Percentiles rank a stretch among this genome's conserved stretches.
phyloP scores from a whole-genome alignment of 371 early-diverging fungal species.

The Syncephalis fuscata region DNA sequence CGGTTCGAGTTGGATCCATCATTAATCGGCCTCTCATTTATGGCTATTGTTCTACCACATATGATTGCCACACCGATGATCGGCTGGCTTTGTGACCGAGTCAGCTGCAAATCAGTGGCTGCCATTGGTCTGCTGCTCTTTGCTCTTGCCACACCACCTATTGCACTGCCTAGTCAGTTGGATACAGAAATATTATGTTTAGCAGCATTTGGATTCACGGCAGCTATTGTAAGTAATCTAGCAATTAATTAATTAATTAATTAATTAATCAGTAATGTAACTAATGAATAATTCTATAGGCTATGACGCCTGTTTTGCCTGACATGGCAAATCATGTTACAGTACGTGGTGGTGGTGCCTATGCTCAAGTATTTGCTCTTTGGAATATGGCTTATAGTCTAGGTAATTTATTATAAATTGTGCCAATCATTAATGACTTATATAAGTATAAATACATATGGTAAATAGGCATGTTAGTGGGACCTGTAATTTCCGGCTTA shows the following conservation, averaged over 20 bases:
- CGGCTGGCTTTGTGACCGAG: constrained; percentile 35
- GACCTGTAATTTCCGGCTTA: constrained; percentile 32
- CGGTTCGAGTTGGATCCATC: constrained; percentile 22
- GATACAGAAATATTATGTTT: constrained; percentile 25
- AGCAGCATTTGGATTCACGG: constrained; percentile 29
- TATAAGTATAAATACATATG: neutral
- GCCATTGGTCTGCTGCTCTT: constrained; percentile 31
- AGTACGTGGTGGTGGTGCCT: constrained; percentile 19
- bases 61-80: constrained; percentile 33
- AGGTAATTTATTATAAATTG: neutral
- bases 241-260: no score
- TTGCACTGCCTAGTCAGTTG: constrained; percentile 22
- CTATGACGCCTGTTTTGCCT: constrained; percentile 3
- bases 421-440: neutral
- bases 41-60: constrained; percentile 40
- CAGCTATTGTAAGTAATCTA: constrained; percentile 34
- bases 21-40: constrained; percentile 34
- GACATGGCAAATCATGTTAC: constrained; percentile 1
- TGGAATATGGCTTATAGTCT: constrained; percentile 27
- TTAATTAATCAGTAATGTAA: no score
- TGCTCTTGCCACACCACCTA: constrained; percentile 24
- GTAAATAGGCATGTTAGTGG: constrained; percentile 22
- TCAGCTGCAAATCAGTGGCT: constrained; percentile 28
- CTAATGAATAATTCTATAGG: constrained; percentile 26
- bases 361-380: constrained; percentile 33